Evolutionary conservation across 1,284 basidiomycete genomes (phyloP), one percentile per base, ranked within the genome.

Genomic region (Apiotrichum siamense): DNA sequence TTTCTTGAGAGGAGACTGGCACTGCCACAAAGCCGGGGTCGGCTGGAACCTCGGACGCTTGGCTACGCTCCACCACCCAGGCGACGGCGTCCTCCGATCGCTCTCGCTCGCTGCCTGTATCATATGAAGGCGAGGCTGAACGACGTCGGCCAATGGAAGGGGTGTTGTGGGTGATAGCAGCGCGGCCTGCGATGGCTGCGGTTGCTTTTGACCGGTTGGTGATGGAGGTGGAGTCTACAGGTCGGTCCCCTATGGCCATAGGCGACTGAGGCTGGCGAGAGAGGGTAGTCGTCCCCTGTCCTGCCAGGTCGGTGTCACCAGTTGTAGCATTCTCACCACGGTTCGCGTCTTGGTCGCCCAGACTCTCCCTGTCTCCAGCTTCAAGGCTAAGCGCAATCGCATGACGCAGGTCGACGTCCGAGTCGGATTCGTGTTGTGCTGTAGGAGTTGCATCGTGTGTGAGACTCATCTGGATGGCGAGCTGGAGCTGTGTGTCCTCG

Each of bases 41-140:
- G 47, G 12, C 25, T 17, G 26, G 12, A 20, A n/a, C 40, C 10
- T 41, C 21, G 23, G 38, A 6, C 20, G 23, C 26, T 10, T 61
- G 42, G 12, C 49, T 61, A 60, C 76, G 64, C 54, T 76, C 73
- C 24, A 77, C 61, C 11, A 74, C 76, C 68, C 68, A 72, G 29
- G 71, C 72, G 10, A 77, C 51, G 54, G 76, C 69, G 10, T 67
- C 66, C 13, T 76, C 74, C 29, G 73, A 60, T 23, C 55, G 45
- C 15, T 59, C 65, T 29, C 61, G 49, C 23, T 62, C 58, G 21
- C 27, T 33, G 17, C 35, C 43, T 4, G 61, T 58, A 17, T 54
- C 54, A 29, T 47, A 40, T 13, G 46, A 29, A 7, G 33, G 33
- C 3, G 52, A 54, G 4, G 24, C 44, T 5, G 43, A 29, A 15